Base-by-base conservation (phyloP, 1,139 yeast species). In the Protomyces gravidus region DNA sequence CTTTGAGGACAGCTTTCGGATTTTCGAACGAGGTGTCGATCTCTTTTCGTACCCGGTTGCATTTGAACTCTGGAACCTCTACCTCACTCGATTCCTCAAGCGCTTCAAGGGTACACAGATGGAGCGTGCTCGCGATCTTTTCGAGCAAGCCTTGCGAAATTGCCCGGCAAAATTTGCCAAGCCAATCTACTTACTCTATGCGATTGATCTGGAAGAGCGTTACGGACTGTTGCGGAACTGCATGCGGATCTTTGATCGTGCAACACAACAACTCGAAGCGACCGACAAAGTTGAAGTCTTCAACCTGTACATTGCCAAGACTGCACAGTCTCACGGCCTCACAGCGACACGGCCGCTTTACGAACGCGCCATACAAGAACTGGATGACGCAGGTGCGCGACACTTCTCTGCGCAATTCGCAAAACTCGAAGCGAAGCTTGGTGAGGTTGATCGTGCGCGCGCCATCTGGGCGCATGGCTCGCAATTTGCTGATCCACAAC, bases 41-140 rank as follows among this genome's bases (percentile, higher is more conserved):
- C 67, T 80, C 15, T 89, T 89, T 69, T 73, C 76, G 7, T 84
- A 83, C 64, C 83, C 86, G 0, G 76, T 79, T 2, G 83, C 84
- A 15, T 84, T 78, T 67, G 89, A 87, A 65, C 76, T 89, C 28
- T 88, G 94, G 92, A 81, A 80, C 62, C 73, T 80, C 9, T 89
- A 89, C 69, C 68, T 89, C 40, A 72, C 78, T 1, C 83, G 80
- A 62, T 78, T 82, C 0, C 65, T 83, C 13, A 68, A 73, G 36
- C 68, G 78, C 11, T 59, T 65, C 67, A 49, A 33, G 19, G 63
- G 63, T 40, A 49, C 57, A 13, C 56, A 50, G 33, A 15, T 81
- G 21, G 96, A 88, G 66, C 73, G 88, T 62, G 72, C 86, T 4
- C 73, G 95, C 45, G 95, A 87, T 63, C 68, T 86, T 19, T 89